Percentiles rank a stretch among this genome's conserved stretches.
Conservation (phyloP, 1,284 basidiomycete genomes). For the Phylloboletellus chloephorus region DNA sequence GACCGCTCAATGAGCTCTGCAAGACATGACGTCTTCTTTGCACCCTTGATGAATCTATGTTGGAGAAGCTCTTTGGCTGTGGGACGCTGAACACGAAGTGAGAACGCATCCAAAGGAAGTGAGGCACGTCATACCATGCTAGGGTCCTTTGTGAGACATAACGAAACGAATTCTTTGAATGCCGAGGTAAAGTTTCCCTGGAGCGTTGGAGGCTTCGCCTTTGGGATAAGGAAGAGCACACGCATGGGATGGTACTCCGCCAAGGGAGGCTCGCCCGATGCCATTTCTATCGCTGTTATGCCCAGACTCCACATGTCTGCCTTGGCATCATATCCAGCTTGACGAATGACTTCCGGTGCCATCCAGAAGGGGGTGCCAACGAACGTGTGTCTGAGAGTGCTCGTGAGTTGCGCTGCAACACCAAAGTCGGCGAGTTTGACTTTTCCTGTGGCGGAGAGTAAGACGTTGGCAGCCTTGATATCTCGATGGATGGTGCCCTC, state of each 20-base stretch:
- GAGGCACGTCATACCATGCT: constrained; percentile 47
- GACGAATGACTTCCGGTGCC: constrained; percentile 96
- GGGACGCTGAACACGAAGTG: constrained; percentile 58
- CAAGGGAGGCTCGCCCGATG: constrained; percentile 89
- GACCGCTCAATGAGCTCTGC: constrained; percentile 83
- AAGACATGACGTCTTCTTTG: constrained; percentile 76
- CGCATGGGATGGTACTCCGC: constrained; percentile 96
- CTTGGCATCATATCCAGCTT: constrained; percentile 93
- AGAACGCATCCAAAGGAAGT: constrained; percentile 12
- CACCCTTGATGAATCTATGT: constrained; percentile 86
- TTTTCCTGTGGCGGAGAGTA: constrained; percentile 84
- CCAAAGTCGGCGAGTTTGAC: constrained; percentile 98
- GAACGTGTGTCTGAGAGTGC: constrained; percentile 87
- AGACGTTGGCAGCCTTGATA: constrained; percentile 97
- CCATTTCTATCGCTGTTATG: constrained; percentile 95
- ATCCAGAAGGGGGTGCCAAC: constrained; percentile 98
- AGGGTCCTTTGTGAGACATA: constrained; percentile 93
- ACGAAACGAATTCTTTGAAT: constrained; percentile 90
- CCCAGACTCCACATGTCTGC: constrained; percentile 98
- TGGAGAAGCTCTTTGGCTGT: constrained; percentile 87
- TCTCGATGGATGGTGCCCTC: constrained; percentile 97
- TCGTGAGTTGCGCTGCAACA: constrained; percentile 88
- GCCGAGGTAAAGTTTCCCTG: constrained; percentile 80
- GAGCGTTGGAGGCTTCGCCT: constrained; percentile 87
- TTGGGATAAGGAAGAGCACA: constrained; percentile 93